These are phyloP conservation scores for Crocinoboletus sp. DNA, from an alignment of 1,284 basidiomycete genomes.

Conservation along the genomic window DNA sequence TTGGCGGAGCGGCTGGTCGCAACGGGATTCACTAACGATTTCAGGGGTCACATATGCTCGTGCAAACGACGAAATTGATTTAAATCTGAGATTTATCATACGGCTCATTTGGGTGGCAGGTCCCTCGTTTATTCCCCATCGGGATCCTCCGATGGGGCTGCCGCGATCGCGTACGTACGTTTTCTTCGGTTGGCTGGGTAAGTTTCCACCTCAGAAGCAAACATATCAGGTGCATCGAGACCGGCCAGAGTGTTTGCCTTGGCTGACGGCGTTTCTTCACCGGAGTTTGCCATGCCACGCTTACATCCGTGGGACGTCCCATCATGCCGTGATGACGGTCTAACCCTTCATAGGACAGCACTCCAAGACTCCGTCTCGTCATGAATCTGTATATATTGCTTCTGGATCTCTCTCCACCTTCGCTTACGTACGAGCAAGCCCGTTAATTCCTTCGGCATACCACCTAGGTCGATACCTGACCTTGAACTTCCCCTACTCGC, in stretches of 20 bases:
- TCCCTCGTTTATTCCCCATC: conserved; percentile 16
- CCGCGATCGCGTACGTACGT: conserved; percentile 21
- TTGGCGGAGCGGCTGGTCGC: conserved; percentile 6
- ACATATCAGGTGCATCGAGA: conserved; percentile 7
- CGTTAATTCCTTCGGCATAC: conserved; percentile 27
- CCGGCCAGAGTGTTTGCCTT: background rate
- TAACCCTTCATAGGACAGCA: conserved; percentile 23
- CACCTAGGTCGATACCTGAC: conserved; percentile 34
- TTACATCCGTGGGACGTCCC: conserved; percentile 26
- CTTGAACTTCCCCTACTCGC: conserved; percentile 34
- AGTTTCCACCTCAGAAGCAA: conserved; percentile 11
- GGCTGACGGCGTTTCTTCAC: conserved; percentile 19
- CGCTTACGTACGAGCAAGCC: conserved; percentile 20
- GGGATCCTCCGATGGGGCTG: conserved; percentile 25
- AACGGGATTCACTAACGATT: conserved; percentile 13
- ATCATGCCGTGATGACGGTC: conserved; percentile 29
- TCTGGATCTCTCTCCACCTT: conserved; percentile 17
- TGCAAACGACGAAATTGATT: conserved; percentile 14
- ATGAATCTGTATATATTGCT: conserved; percentile 27
- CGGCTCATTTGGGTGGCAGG: conserved; percentile 18
- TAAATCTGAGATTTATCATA: conserved; percentile 32
- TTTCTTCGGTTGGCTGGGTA: conserved; percentile 9
- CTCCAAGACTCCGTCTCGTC: conserved; percentile 27
- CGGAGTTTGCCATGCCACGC: conserved; percentile 13
- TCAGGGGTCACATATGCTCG: conserved; percentile 22